Evolutionary conservation across 2,329 filamentous ascomycete species (phyloP), one percentile per base, ranked within the genome.

Genomic region (Xylariaceae sp.): DNA sequence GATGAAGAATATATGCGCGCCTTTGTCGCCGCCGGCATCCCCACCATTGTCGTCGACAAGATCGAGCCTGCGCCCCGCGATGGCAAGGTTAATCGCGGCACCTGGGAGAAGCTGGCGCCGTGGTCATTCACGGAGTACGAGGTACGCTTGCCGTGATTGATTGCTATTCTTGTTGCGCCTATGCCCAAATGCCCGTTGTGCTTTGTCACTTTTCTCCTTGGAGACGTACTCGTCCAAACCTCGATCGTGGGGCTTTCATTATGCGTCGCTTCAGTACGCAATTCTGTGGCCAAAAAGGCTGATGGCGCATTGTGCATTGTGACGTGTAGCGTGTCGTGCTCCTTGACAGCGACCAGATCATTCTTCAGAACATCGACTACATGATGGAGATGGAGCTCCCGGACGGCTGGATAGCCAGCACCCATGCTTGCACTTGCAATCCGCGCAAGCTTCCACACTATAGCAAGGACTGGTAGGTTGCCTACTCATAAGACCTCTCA

Each of bases 101-200:
- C 66, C 22, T 70, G 68, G 67, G 67, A 69, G 62, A 70, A 70
- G 64, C 62, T 69, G 34, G 68, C 68, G 9, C 67, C 68, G 6
- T 66, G 65, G 61, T 59, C 62, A 2, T 68, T 68, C 51, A 66
- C 62, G 22, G 63, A 68, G 51, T 67, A 67, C 47, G 59, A 68
- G 66, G 65, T 67, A 63, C 40, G 62, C 22, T 53, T 42, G 13
- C 4, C 49, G 19, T 54, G 34, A 22, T 42, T 51, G 19, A 54
- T 44, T 30, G n/a, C n/a, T 9, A 15, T 13, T 19, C 29, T 15
- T 43, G 22, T 16, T 26, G 21, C 13, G 41, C 21, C 18, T 12
- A 10, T 34, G 39, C 18, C 21, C 21, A 6, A n/a, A 41, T 39
- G 29, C 6, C 30, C 30, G 9, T 41, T 46, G 16, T 50, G 12